phyloP scores from a whole-genome alignment of 495 filamentous ascomycete species.

The Massariosphaeria phaeospora region DNA sequence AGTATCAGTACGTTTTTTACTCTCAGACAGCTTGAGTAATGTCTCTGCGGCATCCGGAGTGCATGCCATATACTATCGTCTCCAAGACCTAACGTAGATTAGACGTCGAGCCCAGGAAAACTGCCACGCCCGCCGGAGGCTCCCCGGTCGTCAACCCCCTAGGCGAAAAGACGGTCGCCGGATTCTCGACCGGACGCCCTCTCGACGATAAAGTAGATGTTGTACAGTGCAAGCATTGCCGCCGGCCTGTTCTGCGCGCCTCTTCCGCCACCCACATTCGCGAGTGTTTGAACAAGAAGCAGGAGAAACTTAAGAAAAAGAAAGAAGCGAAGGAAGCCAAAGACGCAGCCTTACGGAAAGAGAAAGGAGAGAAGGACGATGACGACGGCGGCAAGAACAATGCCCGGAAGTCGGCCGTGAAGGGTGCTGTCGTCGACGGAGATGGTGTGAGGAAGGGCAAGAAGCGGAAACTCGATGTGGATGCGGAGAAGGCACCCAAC shows the following conservation, averaged over 20 bases:
- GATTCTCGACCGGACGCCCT: constrained; percentile 69
- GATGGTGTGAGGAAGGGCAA: constrained; percentile 71
- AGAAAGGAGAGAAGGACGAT: constrained; percentile 39
- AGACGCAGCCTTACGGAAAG: constrained; percentile 47
- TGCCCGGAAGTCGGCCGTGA: constrained; percentile 48
- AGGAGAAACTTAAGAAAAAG: constrained; percentile 46
- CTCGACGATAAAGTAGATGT: constrained; percentile 42
- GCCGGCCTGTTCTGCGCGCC: constrained; percentile 39
- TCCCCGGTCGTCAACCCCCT: constrained; percentile 65
- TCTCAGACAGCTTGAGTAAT: not conserved
- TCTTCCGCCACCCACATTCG: constrained; percentile 39
- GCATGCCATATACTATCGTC: no score
- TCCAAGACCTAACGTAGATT: no score
- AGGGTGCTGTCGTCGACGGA: constrained; percentile 59
- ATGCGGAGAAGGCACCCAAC: constrained; percentile 63
- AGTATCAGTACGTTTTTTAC: constrained; percentile 20
- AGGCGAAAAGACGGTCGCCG: constrained; percentile 61
- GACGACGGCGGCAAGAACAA: constrained; percentile 38
- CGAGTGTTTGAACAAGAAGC: constrained; percentile 46
- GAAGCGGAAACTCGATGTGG: constrained; percentile 87
- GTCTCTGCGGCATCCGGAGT: no score
- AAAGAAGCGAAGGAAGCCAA: constrained; percentile 49
- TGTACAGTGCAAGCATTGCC: constrained; percentile 45
- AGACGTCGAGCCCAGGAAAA: no score
- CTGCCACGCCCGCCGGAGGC: constrained; percentile 25